Evolutionary conservation across 768 basidiomycete genomes (phyloP), one percentile per base, ranked within the genome.

Genomic region (Kwoniella newhampshirensis): DNA sequence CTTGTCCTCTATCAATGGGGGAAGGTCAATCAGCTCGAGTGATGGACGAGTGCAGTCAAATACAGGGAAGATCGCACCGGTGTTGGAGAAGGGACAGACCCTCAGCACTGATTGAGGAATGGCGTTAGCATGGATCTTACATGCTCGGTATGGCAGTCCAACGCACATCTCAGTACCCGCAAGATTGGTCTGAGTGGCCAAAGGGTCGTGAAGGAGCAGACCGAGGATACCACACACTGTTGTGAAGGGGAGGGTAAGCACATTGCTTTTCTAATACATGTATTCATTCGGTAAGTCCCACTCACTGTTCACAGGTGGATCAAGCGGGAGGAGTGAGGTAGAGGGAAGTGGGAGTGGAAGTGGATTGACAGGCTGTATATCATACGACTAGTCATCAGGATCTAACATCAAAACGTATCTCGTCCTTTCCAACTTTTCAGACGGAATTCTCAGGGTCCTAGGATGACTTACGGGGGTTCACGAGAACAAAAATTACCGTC

Each of bases 71-170:
- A n/a, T 41, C 67, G 11, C n/a, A 75, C 74, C 75, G 83, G 73
- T 99, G 96, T 76, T 99, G 96, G 4, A 99, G 81, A 37, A 99
- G 81, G 21, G 92, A 88, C n/a, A 99, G 83, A 27, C 91, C 92
- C 76, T 99, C 96, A 66, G 84, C 71, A 59, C 75, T 74, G 39
- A 9, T 42, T 12, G 0, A 37, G 27, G 20, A 12, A 15, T 32
- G 13, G 11, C 21, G 21, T 52, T 26, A 53, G 28, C n/a, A n/a
- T 47, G n/a, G 28, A 43, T 18, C 20, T 28, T 32, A 20, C 20
- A 13, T 25, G 18, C 25, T 43, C 4, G 1, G 9, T 35, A 21
- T 42, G n/a, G 13, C 39, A 17, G 15, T 17, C 20, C n/a, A 7
- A 57, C 74, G 20, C 54, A 87, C 72, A 97, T 92, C 77, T 97